These are phyloP conservation scores for Parmales sp. DNA, from an alignment of 108 stramenopile species.

Conservation along the genomic window DNA sequence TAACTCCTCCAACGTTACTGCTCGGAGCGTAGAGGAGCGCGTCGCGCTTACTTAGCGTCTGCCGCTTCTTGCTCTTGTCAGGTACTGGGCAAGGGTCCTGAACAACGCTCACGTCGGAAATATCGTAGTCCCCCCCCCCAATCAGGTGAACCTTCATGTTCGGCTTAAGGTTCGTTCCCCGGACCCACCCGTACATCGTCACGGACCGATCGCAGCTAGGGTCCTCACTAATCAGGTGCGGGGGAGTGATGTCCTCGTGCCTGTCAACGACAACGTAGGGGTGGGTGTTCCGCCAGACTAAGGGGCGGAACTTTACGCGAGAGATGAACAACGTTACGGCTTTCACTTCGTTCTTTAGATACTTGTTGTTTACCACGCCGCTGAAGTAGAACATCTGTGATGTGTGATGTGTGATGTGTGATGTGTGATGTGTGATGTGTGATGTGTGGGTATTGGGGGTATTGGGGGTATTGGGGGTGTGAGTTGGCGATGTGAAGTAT, in stretches of 20 bases:
- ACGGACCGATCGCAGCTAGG: slow-evolving; percentile 67
- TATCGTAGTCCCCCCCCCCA: slow-evolving; percentile 86
- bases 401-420: too few relatives aligned
- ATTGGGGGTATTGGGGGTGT: not conserved
- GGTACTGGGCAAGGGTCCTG: slow-evolving; percentile 74
- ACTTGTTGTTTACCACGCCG: slow-evolving; percentile 88
- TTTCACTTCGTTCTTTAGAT: slow-evolving; percentile 86
- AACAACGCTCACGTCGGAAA: slow-evolving; percentile 55
- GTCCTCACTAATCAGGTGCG: slow-evolving; percentile 59
- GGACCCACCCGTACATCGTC: slow-evolving; percentile 88
- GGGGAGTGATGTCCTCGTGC: slow-evolving; percentile 80
- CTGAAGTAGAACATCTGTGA: slow-evolving; percentile 35
- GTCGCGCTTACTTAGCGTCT: slow-evolving; percentile 77
- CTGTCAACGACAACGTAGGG: slow-evolving; percentile 91
- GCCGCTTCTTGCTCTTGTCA: slow-evolving; percentile 60
- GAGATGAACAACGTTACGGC: slow-evolving; percentile 74
- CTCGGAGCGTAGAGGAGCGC: slow-evolving; percentile 86
- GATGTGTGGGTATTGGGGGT: not conserved
- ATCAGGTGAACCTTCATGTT: slow-evolving; percentile 80
- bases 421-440: too few relatives aligned
- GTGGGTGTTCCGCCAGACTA: slow-evolving; percentile 96
- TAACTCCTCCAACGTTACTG: slow-evolving; percentile 81
- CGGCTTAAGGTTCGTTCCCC: slow-evolving; percentile 84
- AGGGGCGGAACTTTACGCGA: slow-evolving; percentile 87
- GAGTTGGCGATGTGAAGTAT: too few relatives aligned